Percentiles rank a stretch among this genome's conserved stretches.
These are phyloP conservation scores for Rutstroemia sp. DNA, from an alignment of 2,329 filamentous ascomycete species.

Conservation along the genomic window DNA sequence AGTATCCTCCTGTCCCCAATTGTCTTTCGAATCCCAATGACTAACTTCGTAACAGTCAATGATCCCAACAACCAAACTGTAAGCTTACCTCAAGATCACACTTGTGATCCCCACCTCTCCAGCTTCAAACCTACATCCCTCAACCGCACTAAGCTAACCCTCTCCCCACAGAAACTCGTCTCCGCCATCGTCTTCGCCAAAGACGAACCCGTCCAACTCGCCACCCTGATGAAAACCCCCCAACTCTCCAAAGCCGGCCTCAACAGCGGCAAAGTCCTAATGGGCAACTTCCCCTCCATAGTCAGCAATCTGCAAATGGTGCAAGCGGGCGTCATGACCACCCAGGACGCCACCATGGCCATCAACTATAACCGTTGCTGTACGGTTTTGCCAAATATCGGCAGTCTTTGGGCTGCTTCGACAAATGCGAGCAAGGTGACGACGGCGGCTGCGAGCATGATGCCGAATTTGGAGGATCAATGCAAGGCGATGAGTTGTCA, in stretches of 20 bases:
- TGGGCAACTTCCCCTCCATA: constrained; percentile 16
- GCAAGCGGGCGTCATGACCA: constrained; percentile 13
- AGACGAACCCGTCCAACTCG: constrained; percentile 15
- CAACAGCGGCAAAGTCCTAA: constrained; percentile 15
- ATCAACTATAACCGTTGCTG: constrained; percentile 17
- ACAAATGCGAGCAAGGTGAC: constrained; percentile 10
- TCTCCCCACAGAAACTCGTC: constrained; percentile 8
- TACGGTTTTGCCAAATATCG: constrained; percentile 15
- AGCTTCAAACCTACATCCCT: background rate
- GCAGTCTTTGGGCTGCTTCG: constrained; percentile 10
- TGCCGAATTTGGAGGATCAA: constrained; percentile 13
- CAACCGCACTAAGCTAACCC: background rate
- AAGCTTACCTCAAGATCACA: background rate
- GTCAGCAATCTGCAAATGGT: constrained; percentile 14
- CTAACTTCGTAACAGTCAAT: constrained; percentile 1
- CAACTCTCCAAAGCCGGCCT: constrained; percentile 8
- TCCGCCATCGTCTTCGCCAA: constrained; percentile 15
- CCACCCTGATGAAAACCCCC: constrained; percentile 14
- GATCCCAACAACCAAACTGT: constrained; percentile 5
- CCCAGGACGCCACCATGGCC: constrained; percentile 13
- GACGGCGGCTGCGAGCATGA: background rate
- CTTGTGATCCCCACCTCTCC: background rate
- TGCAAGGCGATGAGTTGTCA: constrained; percentile 14
- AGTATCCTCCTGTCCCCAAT: background rate
- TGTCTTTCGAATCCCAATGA: background rate